These are phyloP conservation scores for Fusarium sp. DNA, from an alignment of 2,329 filamentous ascomycete genomes.

Conservation along the genomic window DNA sequence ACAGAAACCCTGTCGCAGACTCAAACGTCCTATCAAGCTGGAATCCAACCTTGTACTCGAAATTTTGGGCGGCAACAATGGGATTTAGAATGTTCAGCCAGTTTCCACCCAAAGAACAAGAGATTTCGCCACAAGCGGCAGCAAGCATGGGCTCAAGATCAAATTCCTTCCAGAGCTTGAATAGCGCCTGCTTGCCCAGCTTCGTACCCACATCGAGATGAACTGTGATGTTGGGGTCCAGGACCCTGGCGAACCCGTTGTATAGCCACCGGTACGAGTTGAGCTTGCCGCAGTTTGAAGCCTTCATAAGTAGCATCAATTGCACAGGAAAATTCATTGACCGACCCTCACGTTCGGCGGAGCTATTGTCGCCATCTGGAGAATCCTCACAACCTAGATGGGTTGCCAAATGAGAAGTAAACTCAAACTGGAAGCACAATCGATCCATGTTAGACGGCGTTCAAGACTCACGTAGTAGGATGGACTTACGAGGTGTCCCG, in stretches of 20 bases:
- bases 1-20: not conserved
- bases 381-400: not conserved
- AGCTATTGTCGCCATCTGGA: not conserved
- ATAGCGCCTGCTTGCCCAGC: not conserved
- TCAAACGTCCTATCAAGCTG: conserved; percentile 6
- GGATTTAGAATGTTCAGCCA: not conserved
- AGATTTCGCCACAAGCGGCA: not conserved
- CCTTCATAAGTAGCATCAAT: not conserved
- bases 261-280: conserved; percentile 6
- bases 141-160: not conserved
- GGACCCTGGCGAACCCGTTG: not conserved
- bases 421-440: not conserved
- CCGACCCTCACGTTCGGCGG: rapidly evolving
- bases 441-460: rapidly evolving
- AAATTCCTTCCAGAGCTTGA: not conserved
- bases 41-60: conserved; percentile 5
- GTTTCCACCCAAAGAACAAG: not conserved
- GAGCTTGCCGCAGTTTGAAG: not conserved
- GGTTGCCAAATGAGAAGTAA: not conserved
- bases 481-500: not conserved
- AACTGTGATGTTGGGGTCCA: not conserved
- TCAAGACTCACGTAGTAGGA: rapidly evolving
- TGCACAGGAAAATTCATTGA: not conserved
- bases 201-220: not conserved
- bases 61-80: not conserved